These are phyloP conservation scores for Neckera pumila DNA, from an alignment of 225 moss, liverwort and hornwort genomes.

Conservation along the genomic window DNA sequence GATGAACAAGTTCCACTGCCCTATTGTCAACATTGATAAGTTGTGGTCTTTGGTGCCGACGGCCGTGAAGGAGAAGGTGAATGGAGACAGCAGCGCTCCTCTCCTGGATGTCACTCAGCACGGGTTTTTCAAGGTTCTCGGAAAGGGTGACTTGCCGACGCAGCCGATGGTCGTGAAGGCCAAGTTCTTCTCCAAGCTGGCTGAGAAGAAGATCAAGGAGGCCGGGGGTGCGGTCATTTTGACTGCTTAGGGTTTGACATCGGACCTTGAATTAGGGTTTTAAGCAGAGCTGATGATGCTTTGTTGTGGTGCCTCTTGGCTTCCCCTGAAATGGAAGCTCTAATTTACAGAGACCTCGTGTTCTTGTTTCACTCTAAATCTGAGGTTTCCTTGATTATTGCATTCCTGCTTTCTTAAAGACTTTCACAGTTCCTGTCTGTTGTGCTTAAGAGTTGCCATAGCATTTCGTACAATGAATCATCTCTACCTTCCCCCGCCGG, in stretches of 20 bases:
- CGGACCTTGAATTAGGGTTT: not conserved
- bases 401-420: not conserved
- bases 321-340: not conserved
- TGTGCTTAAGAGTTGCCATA: not conserved
- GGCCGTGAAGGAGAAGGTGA: conserved; percentile 26
- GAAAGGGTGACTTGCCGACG: conserved; percentile 29
- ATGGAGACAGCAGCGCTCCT: conserved; percentile 15
- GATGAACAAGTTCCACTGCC: conserved; percentile 49
- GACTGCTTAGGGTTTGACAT: conserved; percentile 20
- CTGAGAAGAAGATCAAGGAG: conserved; percentile 42
- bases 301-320: not conserved
- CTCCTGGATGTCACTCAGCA: conserved; percentile 37
- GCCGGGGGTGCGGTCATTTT: conserved; percentile 38
- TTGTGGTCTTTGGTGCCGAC: conserved; percentile 37
- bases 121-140: conserved; percentile 45
- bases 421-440: not conserved
- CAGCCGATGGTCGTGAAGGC: conserved; percentile 46
- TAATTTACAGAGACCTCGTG: not conserved
- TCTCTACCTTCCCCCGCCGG: not conserved
- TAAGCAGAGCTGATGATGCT: not conserved
- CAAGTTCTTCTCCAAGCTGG: conserved; percentile 44
- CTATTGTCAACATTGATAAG: conserved; percentile 44
- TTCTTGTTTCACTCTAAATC: not conserved
- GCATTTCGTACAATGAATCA: not conserved
- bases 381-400: not conserved